These are phyloP conservation scores for Mycena sp. DNA, from an alignment of 1,284 basidiomycete species.

Conservation along the genomic window DNA sequence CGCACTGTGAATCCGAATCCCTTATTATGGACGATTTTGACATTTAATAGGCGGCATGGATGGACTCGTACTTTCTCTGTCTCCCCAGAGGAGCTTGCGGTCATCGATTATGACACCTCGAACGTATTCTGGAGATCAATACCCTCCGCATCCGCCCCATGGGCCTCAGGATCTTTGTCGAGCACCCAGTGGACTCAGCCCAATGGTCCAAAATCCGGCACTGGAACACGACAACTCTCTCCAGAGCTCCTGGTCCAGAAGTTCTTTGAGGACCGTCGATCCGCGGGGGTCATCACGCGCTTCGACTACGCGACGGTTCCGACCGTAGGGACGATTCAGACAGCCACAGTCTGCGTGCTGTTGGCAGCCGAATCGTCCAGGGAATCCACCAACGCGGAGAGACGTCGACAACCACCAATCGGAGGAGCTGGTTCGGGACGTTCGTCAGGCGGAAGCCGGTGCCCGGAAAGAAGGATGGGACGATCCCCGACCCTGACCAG, in stretches of 20 bases:
- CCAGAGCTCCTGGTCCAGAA: slow-evolving; percentile 38
- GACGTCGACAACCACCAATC: not conserved
- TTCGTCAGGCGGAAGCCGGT: slow-evolving; percentile 15
- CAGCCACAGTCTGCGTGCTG: slow-evolving; percentile 26
- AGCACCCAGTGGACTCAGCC: slow-evolving; percentile 38
- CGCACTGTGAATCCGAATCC: slow-evolving; percentile 26
- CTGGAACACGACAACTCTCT: slow-evolving; percentile 40
- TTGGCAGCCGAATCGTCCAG: slow-evolving; percentile 32
- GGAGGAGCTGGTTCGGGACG: slow-evolving; percentile 22
- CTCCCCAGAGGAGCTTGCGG: slow-evolving; percentile 33
- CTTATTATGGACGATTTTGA: not conserved
- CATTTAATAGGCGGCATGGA: slow-evolving; percentile 37
- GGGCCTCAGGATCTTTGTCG: slow-evolving; percentile 36
- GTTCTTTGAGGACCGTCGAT: slow-evolving; percentile 35
- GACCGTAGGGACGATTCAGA: slow-evolving; percentile 33
- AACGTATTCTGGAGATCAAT: slow-evolving; percentile 37
- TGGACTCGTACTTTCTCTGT: slow-evolving; percentile 41
- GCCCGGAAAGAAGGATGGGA: slow-evolving; percentile 23
- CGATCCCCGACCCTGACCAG: not conserved
- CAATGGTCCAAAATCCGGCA: slow-evolving; percentile 36
- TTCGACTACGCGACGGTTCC: slow-evolving; percentile 38
- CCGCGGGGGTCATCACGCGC: slow-evolving; percentile 31
- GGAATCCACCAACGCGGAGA: slow-evolving; percentile 26
- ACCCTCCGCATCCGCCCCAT: slow-evolving; percentile 37
- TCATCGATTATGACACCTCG: slow-evolving; percentile 38